Conservation (phyloP, 148 eudicot genomes). For the Tetragonia tetragonoides region DNA sequence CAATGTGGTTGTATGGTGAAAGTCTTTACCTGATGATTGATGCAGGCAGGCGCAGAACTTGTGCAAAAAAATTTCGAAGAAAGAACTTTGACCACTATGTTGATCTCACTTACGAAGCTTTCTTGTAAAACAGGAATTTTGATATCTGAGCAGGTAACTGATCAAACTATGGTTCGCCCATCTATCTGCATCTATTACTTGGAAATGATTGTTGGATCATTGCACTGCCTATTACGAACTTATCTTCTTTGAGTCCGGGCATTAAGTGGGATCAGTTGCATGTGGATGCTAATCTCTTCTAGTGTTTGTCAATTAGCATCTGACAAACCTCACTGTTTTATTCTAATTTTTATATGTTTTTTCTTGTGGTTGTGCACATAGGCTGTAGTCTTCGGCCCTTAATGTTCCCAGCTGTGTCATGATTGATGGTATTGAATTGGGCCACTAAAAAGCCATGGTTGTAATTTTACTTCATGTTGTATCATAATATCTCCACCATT, state of each 20-base stretch:
- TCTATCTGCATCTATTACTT: constrained; percentile 14
- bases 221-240: not conserved
- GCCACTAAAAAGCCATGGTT: not conserved
- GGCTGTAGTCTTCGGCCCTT: not conserved
- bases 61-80: constrained; percentile 53
- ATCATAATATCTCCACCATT: not conserved
- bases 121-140: constrained; percentile 49
- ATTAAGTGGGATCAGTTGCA: not conserved
- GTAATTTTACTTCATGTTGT: not conserved
- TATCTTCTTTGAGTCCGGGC: not conserved
- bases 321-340: not conserved
- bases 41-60: constrained; percentile 75
- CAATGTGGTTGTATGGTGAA: not conserved
- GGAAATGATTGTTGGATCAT: constrained; percentile 1
- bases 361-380: not conserved
- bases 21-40: constrained; percentile 18
- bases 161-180: not conserved
- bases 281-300: not conserved
- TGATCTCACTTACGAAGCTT: constrained; percentile 76
- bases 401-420: not conserved
- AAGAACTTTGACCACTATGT: constrained; percentile 49
- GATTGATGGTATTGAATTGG: not conserved
- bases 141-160: constrained; percentile 59
- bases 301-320: constrained; percentile 3
- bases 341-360: not conserved